Base-by-base conservation (phyloP, 306 rosid genomes). In the Sechiopsis laciniata region DNA sequence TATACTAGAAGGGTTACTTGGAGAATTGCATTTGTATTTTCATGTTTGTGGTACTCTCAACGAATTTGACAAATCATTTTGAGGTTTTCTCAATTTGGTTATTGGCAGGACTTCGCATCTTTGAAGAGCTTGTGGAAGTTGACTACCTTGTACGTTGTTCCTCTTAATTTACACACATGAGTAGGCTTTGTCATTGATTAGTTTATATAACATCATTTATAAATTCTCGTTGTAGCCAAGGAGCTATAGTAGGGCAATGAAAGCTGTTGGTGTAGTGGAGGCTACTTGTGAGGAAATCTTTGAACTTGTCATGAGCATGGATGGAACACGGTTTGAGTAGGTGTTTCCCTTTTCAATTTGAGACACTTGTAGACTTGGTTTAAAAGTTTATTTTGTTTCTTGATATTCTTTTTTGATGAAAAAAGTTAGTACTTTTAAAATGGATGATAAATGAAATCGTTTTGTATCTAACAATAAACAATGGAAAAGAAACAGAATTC, bases 241-340 rank as follows among this genome's bases (percentile, higher is more conserved):
- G 89, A 94, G 97, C 82, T 91, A 86, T 78, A 89, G 99, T 82
- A 87, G 92, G 80, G 99, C 99, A 77, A 94, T 94, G 99, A 94
- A 94, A 84, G 99, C 99, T 77, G 97, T 86, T 71, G 99, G 99
- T 75, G 96, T 94, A 63, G 99, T 94, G 85, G 99, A 91, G 85
- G 99, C 96, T 45, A 85, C 89, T 2, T 94, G 99, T 50, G 99
- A 94, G 86, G 95, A 94, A 81, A 83, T 91, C 84, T 94, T 94
- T 81, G 97, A 89, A 87, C 97, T 94, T 83, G 88, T 94, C 68
- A 94, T 94, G 99, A 89, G 99, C 95, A 94, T 94, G 99, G 99
- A 94, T 78, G 95, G 90, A 83, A 89, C 88, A 37, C 99, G 99
- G 88, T 94, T 94, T 88, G 96, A 94, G 99, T 94, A 91, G 88